phyloP scores from a whole-genome alignment of 106 monocot genomes.

The Dioscorea alata region DNA sequence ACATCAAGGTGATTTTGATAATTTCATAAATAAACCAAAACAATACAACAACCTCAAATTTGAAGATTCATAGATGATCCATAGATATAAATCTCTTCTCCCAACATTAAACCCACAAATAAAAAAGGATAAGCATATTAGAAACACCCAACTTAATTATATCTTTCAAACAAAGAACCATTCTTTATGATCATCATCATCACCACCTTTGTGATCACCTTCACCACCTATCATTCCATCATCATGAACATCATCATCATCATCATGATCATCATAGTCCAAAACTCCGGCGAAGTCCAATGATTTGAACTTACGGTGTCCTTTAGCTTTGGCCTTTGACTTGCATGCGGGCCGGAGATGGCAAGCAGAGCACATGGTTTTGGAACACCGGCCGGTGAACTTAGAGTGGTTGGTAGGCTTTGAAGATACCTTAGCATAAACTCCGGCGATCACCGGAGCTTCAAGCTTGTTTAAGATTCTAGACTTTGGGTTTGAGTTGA shows the following conservation, averaged over 20 bases:
- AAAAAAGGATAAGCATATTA: too few species aligned
- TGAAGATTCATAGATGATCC: too few species aligned
- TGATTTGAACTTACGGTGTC: conserved; percentile 6
- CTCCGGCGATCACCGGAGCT: conserved; percentile 15
- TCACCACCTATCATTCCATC: too few species aligned
- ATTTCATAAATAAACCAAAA: too few species aligned
- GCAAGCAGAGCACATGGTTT: conserved; percentile 15
- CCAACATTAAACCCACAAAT: too few species aligned
- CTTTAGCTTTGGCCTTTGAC: conserved; percentile 33
- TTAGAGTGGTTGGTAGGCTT: conserved; percentile 63
- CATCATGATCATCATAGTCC: too few species aligned
- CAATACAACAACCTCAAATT: too few species aligned
- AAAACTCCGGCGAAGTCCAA: conserved; percentile 12
- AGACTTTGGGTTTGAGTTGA: neutral
- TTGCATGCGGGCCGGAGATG: conserved; percentile 11
- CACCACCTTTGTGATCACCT: neutral
- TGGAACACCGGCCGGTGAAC: conserved; percentile 29
- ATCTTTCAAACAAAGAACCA: too few species aligned
- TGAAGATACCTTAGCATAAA: conserved; percentile 24
- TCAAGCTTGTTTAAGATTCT: conserved; percentile 2
- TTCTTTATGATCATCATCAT: neutral
- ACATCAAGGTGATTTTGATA: too few species aligned
- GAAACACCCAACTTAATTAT: too few species aligned
- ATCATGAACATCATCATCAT: too few species aligned
- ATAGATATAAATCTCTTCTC: too few species aligned